Percentiles rank a stretch among this genome's conserved stretches.
Evolutionary conservation across 75 land plant species (phyloP).

Genomic region (Selaginella moellendorffii): DNA sequence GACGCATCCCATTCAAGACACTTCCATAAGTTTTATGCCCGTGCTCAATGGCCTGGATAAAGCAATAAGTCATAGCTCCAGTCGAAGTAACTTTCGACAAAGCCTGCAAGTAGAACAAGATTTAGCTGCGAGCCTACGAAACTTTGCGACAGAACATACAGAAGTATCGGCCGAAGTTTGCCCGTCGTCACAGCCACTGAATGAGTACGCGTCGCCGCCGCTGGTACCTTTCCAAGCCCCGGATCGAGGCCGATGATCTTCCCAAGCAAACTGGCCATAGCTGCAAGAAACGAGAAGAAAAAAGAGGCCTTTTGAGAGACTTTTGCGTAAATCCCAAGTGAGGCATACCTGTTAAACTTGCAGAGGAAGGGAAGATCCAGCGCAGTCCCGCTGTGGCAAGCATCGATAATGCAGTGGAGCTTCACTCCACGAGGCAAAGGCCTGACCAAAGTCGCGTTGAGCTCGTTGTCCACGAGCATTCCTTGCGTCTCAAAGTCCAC

Average conservation of each 20-base stretch:
- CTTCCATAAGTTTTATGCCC: constrained; percentile 69
- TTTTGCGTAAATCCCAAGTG: too few species aligned
- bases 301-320: too few species aligned
- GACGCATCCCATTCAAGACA: constrained; percentile 59
- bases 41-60: constrained; percentile 90
- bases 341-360: too few species aligned
- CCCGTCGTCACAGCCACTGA: constrained; percentile 88
- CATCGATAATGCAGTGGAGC: constrained; percentile 78
- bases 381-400: constrained; percentile 87
- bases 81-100: constrained; percentile 73
- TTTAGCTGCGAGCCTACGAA: neutral
- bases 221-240: constrained; percentile 76
- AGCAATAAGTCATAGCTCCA: constrained; percentile 87
- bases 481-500: constrained; percentile 70
- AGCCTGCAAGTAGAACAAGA: constrained; percentile 26
- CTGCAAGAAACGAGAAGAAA: constrained; percentile 23
- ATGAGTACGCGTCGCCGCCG: constrained; percentile 67
- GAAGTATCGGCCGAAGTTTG: constrained; percentile 91
- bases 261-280: constrained; percentile 67
- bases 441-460: constrained; percentile 68
- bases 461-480: constrained; percentile 76
- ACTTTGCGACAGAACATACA: constrained; percentile 14
- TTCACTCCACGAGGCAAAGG: constrained; percentile 60
- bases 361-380: constrained; percentile 74
- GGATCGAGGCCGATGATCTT: constrained; percentile 76